Conservation (phyloP, 345 rosid genomes). For the Angophora floribunda region DNA sequence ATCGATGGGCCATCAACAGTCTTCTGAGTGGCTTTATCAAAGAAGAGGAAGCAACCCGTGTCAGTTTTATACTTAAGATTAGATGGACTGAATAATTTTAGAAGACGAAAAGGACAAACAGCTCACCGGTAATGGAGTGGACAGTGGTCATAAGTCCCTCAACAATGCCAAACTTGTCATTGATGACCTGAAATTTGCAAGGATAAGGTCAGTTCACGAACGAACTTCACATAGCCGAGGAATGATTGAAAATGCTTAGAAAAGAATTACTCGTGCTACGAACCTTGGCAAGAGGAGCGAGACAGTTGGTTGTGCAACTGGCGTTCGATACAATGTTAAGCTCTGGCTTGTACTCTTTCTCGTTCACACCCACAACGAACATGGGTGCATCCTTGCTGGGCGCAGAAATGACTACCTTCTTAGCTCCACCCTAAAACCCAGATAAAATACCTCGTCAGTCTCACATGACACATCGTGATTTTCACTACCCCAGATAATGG, state of each 20-base stretch:
- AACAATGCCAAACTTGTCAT: slow-evolving; percentile 83
- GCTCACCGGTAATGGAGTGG: slow-evolving; percentile 72
- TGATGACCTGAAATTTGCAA: slow-evolving; percentile 42
- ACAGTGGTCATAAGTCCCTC: slow-evolving; percentile 98
- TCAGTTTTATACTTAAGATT: neutral
- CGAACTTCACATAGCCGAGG: neutral
- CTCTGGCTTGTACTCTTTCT: slow-evolving; percentile 78
- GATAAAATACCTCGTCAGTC: neutral
- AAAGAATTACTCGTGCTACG: accelerated
- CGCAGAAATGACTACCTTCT: slow-evolving; percentile 89
- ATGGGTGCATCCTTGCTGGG: slow-evolving; percentile 96
- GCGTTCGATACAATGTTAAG: slow-evolving; percentile 81
- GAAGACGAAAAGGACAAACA: neutral
- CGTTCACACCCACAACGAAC: slow-evolving; percentile 92
- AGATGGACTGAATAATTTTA: neutral
- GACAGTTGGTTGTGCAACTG: slow-evolving; percentile 97
- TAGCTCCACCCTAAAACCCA: slow-evolving; percentile 75
- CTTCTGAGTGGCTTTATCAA: slow-evolving; percentile 64
- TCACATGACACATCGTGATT: neutral
- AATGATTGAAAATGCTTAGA: neutral
- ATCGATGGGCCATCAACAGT: slow-evolving; percentile 95
- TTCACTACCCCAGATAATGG: too few species aligned
- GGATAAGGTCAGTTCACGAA: neutral
- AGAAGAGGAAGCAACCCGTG: neutral
- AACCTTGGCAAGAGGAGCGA: slow-evolving; percentile 95